These are phyloP conservation scores for Collybiopsis luxurians DNA, from an alignment of 768 basidiomycete genomes.

Conservation along the genomic window DNA sequence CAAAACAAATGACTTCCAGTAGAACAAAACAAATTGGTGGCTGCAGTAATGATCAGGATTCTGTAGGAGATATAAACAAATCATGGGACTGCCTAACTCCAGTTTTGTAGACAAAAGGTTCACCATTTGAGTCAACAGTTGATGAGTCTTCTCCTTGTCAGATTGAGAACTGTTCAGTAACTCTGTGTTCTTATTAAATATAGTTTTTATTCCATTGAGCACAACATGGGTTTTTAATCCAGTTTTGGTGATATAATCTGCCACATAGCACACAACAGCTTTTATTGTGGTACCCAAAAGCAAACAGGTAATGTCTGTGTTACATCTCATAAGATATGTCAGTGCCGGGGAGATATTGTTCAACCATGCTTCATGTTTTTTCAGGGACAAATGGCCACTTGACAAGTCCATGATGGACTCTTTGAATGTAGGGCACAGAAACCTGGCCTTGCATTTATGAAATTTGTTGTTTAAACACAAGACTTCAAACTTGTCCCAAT, in stretches of 20 bases:
- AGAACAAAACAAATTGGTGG: slow-evolving; percentile 14
- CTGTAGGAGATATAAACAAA: background rate
- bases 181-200: slow-evolving; percentile 3
- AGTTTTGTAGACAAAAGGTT: slow-evolving; percentile 15
- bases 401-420: slow-evolving; percentile 21
- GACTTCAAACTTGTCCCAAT: background rate
- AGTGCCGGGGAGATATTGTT: slow-evolving; percentile 31
- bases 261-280: slow-evolving; percentile 21
- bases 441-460: slow-evolving; percentile 21
- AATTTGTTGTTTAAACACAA: slow-evolving; percentile 7
- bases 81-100: background rate
- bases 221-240: slow-evolving; percentile 21
- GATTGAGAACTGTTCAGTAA: slow-evolving; percentile 3
- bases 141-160: slow-evolving; percentile 11
- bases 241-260: slow-evolving; percentile 28
- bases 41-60: slow-evolving; percentile 19
- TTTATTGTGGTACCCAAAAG: slow-evolving; percentile 24
- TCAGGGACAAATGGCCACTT: slow-evolving; percentile 26
- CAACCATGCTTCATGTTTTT: slow-evolving; percentile 32
- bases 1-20: slow-evolving; percentile 14
- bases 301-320: slow-evolving; percentile 19
- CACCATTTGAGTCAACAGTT: slow-evolving; percentile 14
- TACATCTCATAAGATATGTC: slow-evolving; percentile 29
- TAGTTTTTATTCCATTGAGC: slow-evolving; percentile 19
- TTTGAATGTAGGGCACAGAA: slow-evolving; percentile 28